Base-by-base conservation (phyloP, 805 yeast species). In the Saccharomycopsis guyanensis region DNA sequence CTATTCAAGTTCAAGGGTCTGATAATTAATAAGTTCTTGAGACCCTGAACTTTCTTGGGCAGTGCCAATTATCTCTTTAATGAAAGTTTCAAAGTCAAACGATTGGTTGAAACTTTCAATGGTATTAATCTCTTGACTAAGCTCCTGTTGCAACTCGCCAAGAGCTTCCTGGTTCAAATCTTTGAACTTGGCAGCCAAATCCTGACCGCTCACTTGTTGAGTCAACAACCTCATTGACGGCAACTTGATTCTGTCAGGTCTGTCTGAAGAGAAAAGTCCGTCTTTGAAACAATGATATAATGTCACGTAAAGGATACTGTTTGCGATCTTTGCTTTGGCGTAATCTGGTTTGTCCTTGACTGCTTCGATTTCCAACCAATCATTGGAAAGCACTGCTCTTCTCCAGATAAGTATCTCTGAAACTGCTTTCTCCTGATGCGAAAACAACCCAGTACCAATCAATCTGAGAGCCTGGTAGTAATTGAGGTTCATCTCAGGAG, bases 351-450 rank as follows among this genome's bases (percentile, higher is more conserved):
- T 62, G 45, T 68, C 62, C 4, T 65, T 56, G 29, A 59, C 49
- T 4, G 61, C 58, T 12, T 42, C 39, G 13, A 76, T 59, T 16
- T 60, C 56, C 4, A 58, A 50, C 82, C 85, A 77, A 52, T 75
- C 69, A 52, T 81, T 83, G 51, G 55, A 60, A 40, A 66, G 62
- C 19, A 84, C 61, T 39, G 82, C 66, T 51, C 88, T 66, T 53
- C 75, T 69, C 87, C 89, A 83, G 0, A 80, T 61, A 6, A 68
- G 53, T 6, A 63, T 60, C 38, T 63, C 67, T 39, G 62, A 62
- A 20, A 63, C 58, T 2, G 48, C 52, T 48, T 67, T 71, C 42
- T 64, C 63, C 12, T 53, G 45, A 13, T 56, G 48, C 5, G 57
- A 47, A 7, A 55, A 55, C 29, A 38, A 32, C 22, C 55, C 54